Base-by-base conservation (phyloP, 495 filamentous ascomycete genomes). In the Trichoderma gamsii region DNA sequence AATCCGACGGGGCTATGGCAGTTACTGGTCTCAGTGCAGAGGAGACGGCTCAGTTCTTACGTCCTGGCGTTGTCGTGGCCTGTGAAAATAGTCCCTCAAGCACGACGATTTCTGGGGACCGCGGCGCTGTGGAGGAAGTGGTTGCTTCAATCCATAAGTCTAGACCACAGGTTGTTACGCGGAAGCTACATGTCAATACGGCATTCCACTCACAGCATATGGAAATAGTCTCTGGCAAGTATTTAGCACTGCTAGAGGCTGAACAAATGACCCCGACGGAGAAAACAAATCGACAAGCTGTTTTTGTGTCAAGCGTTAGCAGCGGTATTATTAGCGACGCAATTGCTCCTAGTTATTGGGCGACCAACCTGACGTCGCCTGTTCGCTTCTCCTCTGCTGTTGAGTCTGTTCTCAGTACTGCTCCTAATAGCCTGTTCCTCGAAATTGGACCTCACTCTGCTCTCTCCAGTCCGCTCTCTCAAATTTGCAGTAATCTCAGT, bases 141-240 rank as follows among this genome's bases (percentile, higher is more conserved):
- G 35, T 61, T 18, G 56, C 56, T 29, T 61, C 56, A 18, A 61
- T 61, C 56, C 9, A 61, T 23, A 18, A 13, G 25, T 61, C 56
- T 11, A 61, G 25, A 32, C 56, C 56, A 15, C 56, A 61, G 18
- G 23, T 32, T 13, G 27, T 8, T 15, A 61, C 61, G 6, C 67
- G 81, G 3, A 29, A 67, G 0, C 70, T 84, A 13, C 72, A 71
- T 23, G 81, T 83, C 1, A 76, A 80, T 41, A 74, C 71, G 4
- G 82, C 84, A 0, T 86, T 86, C 66, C 84, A 85, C 67, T 80
- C 81, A 0, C 75, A 76, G 4, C 80, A 76, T 51, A 84, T 85
- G 82, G 41, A 38, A 23, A 0, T 16, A 3, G 5, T 69, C 16
- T 70, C 72, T 0, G 64, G 71, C 18, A 67, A 73, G 25, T 79